Evolutionary conservation across 495 filamentous ascomycete species (phyloP).

Genomic region (Massariosphaeria phaeospora): DNA sequence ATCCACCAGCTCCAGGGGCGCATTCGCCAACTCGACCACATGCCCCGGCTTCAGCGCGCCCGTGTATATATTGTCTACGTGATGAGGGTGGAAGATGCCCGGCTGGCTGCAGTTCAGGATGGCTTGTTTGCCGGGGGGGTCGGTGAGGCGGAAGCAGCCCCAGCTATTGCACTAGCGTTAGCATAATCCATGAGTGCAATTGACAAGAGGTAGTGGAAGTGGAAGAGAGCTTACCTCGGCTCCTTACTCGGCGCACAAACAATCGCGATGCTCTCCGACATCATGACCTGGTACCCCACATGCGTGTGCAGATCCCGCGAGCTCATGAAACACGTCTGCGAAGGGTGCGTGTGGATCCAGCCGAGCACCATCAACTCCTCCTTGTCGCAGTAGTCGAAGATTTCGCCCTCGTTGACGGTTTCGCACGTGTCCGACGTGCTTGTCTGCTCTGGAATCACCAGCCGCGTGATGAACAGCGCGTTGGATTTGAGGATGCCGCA

Average conservation of each 20-base stretch:
- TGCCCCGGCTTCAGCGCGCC: constrained; percentile 78
- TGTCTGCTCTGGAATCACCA: constrained; percentile 87
- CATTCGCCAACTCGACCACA: constrained; percentile 69
- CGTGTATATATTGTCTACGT: constrained; percentile 70
- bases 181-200: constrained; percentile 13
- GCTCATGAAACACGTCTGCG: constrained; percentile 97
- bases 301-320: constrained; percentile 91
- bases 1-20: constrained; percentile 76
- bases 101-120: constrained; percentile 69
- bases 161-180: constrained; percentile 49
- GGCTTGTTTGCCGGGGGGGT: constrained; percentile 79
- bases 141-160: constrained; percentile 87
- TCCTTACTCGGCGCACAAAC: constrained; percentile 83
- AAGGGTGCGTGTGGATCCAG: constrained; percentile 98
- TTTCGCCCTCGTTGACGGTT: constrained; percentile 72
- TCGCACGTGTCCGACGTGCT: constrained; percentile 91
- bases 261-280: constrained; percentile 92
- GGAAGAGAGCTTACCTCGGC: constrained; percentile 54
- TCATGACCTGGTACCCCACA: constrained; percentile 85
- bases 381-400: constrained; percentile 81
- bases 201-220: not conserved
- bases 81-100: constrained; percentile 80
- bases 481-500: constrained; percentile 88
- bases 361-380: constrained; percentile 86
- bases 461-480: constrained; percentile 79